Conservation (phyloP, 371 early-diverging fungal species). For the Entomophthora muscae region DNA sequence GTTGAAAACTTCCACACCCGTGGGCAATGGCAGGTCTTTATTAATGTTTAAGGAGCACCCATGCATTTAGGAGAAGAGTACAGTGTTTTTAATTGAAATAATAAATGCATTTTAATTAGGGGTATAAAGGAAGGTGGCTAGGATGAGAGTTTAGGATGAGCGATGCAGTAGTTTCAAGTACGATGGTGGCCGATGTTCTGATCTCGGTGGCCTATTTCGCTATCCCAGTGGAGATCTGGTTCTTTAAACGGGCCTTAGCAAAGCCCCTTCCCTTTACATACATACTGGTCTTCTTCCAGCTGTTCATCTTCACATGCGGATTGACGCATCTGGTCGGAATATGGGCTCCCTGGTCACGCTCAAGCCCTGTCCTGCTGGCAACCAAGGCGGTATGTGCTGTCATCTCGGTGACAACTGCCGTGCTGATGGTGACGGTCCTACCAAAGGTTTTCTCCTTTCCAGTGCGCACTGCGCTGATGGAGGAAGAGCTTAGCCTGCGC, state of each 20-base stretch:
- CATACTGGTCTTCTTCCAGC: conserved; percentile 7
- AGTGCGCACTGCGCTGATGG: conserved; percentile 4
- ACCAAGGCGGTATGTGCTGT: conserved; percentile 5
- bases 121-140: too few species aligned
- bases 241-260: conserved; percentile 6
- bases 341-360: neutral
- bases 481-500: conserved; percentile 3
- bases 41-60: too few species aligned
- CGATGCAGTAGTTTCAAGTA: neutral
- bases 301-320: conserved; percentile 8
- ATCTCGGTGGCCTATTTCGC: conserved; percentile 7
- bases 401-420: neutral
- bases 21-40: too few species aligned
- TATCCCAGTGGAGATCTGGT: conserved; percentile 9
- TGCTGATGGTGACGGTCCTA: conserved; percentile 5
- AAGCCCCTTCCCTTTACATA: conserved; percentile 3
- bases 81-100: too few species aligned
- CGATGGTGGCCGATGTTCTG: conserved; percentile 6
- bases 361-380: neutral
- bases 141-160: neutral
- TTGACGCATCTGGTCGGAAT: conserved; percentile 5
- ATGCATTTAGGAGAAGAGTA: too few species aligned
- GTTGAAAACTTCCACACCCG: too few species aligned
- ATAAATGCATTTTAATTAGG: neutral
- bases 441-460: conserved; percentile 9